These are phyloP conservation scores for Cryphonectria parasitica DNA, from an alignment of 2,329 filamentous ascomycete genomes.

Conservation along the genomic window DNA sequence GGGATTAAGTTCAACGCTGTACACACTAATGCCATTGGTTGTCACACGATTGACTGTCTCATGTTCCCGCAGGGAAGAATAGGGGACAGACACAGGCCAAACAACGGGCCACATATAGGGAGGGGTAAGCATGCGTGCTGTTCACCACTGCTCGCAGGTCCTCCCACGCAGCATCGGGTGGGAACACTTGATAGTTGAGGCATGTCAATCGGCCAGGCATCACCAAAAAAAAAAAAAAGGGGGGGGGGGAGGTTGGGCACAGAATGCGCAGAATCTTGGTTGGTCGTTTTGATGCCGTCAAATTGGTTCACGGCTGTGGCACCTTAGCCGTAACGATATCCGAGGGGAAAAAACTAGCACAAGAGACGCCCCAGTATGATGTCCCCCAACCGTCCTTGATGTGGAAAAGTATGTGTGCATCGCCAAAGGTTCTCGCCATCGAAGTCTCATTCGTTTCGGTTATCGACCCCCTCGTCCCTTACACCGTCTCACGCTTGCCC, in stretches of 20 bases:
- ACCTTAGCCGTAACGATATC: slow-evolving; percentile 22
- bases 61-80: background rate
- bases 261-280: background rate
- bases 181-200: slow-evolving; percentile 7
- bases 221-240: background rate
- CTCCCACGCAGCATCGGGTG: background rate
- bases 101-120: background rate
- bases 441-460: slow-evolving; percentile 32
- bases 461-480: slow-evolving; percentile 38
- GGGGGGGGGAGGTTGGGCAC: slow-evolving; percentile 5
- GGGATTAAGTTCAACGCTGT: slow-evolving; percentile 56
- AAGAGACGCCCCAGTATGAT: slow-evolving; percentile 28
- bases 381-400: slow-evolving; percentile 27
- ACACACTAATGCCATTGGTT: slow-evolving; percentile 60
- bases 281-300: slow-evolving; percentile 28
- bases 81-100: background rate
- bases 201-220: slow-evolving; percentile 25
- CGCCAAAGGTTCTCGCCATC: slow-evolving; percentile 27
- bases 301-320: slow-evolving; percentile 26
- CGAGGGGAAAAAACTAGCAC: slow-evolving; percentile 25
- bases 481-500: slow-evolving; percentile 89
- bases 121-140: background rate
- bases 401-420: slow-evolving; percentile 15
- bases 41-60: background rate
- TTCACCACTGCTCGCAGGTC: background rate